Base-by-base conservation (phyloP, 2,329 filamentous ascomycete species). In the Aspergillus sp. region DNA sequence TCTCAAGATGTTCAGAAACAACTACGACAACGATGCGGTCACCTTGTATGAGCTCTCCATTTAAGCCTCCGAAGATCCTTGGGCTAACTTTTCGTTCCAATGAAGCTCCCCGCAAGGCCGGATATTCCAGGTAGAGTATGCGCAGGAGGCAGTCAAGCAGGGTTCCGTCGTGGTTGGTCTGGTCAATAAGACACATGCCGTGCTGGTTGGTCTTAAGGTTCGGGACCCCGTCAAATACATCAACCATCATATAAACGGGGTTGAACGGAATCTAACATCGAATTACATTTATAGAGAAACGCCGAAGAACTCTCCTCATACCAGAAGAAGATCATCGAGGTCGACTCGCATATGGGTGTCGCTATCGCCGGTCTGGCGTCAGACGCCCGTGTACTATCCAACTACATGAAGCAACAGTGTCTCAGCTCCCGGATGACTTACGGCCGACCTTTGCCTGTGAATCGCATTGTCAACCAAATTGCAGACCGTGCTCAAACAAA, bases 401-500 rank as follows among this genome's bases (percentile, higher is more conserved):
- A 99, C 86, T 99, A 97, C 83, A 98, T 99, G 93, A 98, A 97
- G 83, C 92, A 96, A 80, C 95, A 98, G 81, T 96, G 91, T 63
- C 91, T 99, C 71, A 90, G 91, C 71, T 93, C 95, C 70, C 92
- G 93, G 76, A 88, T 99, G 69, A 96, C 92, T 57, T 98, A 96
- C 81, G 93, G 91, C 78, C 93, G 95, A 66, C 87, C 93, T 66
- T 95, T 99, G 74, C 91, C 92, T 32, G 82, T 98, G 73, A 89
- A 91, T 71, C 89, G 90, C 62, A 91, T 98, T 68, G 93, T 96
- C 66, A 85, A 87, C 64, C 89, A 93, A 78, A 97, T 99, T 72
- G 93, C 90, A 68, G 92, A 96, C 76, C 95, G 96, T 78, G 95
- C 95, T 48, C 95, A 99, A 82, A 89, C 89, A 71, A 98, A 98